Base-by-base conservation (phyloP, 2,329 filamentous ascomycete genomes). In the Chalaropsis ovoidea region DNA sequence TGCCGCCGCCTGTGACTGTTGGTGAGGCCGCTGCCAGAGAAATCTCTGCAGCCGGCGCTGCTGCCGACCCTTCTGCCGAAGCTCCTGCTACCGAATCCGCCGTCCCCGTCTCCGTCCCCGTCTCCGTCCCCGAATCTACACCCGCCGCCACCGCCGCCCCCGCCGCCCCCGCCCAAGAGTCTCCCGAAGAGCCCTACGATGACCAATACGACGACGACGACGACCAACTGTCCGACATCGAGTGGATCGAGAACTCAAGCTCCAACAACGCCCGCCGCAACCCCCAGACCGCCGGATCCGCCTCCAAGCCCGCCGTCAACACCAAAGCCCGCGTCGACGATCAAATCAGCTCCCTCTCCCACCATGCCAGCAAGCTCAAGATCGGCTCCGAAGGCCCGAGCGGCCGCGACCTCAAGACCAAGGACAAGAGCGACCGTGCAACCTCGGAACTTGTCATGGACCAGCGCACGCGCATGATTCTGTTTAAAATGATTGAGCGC, bases 361-460 rank as follows among this genome's bases (percentile, higher is more conserved):
- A 87, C 70, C 90, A 96, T 78, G 91, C 92, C 0, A 82, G 82
- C 67, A 95, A 95, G 77, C 88, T 97, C 70, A 83, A 82, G 73
- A 77, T 79, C 42, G 71, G 71, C 68, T 52, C 54, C 22, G 74
- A 73, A 24, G 61, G 60, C 47, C 31, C 31, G 31, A 42, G 52
- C 6, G 60, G 62, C 45, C 66, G 66, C 19, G 79, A 81, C 66
- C 77, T 77, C 43, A 80, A 81, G 64, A 84, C 86, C 67, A 90
- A 89, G 75, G 92, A 96, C 76, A 95, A 94, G 80, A 87, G 89
- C 65, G 93, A 99, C 74, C 86, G 94, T 67, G 93, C 94, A 63
- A 99, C 94, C 15, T 90, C 85, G 70, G 94, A 99, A 75, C 90
- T 96, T 75, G 94, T 99, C 61, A 79, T 99, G 68, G 94, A 99